Base-by-base conservation (phyloP, 495 filamentous ascomycete species). In the Penicillium nucicola region DNA sequence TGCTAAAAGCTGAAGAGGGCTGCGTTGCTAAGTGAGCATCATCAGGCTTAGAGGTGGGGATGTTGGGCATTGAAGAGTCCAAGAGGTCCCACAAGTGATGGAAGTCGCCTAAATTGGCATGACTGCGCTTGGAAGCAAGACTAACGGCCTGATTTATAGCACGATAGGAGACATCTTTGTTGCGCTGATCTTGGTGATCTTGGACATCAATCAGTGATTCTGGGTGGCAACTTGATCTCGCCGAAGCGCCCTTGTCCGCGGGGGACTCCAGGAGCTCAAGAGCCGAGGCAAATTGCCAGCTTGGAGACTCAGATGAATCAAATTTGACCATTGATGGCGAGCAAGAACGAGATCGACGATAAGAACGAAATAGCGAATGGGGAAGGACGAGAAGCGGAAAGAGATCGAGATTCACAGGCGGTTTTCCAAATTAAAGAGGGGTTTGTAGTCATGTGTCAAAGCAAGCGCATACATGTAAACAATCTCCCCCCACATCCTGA, bases 241-340 rank as follows among this genome's bases (percentile, higher is more conserved):
- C 25, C 25, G 57, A 36, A 19, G 41, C 41, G 15, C 54, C 33
- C 41, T 47, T 37, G 35, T 61, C 52, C 25, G 71, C 62, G 55
- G 70, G 69, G 17, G 72, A 70, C 31, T 62, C 56, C n/a, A 78
- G 65, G 38, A 80, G 68, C 55, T 75, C 70, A 53, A 72, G 69
- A 60, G 74, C 77, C 54, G 69, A 64, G 48, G 71, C 60, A 52
- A 80, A 76, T 54, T 77, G 75, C 77, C 77, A 80, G 39, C 54
- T 62, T 36, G 69, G 68, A 47, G 59, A 33, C 39, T 58, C 52
- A 17, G 54, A 30, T 25, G 60, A 50, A 15, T 48, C 45, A 7
- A 41, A 46, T 28, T 47, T 22, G 43, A 42, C 34, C 58, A 65
- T 61, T 53, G 62, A 54, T 48, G 51, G 51, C 55, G 19, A 50